Conservation (phyloP, 805 yeast species). For the Ogataea glucozyma region DNA sequence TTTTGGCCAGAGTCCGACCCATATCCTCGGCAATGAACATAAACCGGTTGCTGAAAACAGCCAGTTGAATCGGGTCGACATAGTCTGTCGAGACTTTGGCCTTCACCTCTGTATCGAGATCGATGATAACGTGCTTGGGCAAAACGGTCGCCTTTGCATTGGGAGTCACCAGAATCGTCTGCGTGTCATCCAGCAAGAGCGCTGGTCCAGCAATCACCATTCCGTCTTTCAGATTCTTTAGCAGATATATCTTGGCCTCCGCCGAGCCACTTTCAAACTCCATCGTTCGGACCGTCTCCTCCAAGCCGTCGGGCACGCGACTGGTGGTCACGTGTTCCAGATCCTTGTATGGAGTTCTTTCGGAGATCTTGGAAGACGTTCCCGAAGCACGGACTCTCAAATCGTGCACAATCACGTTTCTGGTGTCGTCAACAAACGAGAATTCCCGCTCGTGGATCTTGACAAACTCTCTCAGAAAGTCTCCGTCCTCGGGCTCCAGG, state of each 20-base stretch:
- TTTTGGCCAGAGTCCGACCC: constrained; percentile 46
- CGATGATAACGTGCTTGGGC: constrained; percentile 36
- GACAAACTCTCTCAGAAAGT: constrained; percentile 47
- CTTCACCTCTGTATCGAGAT: constrained; percentile 20
- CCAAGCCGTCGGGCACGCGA: constrained; percentile 73
- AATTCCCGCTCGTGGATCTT: constrained; percentile 63
- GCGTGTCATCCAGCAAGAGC: constrained; percentile 37
- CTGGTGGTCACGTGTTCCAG: constrained; percentile 59
- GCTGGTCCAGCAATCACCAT: constrained; percentile 49
- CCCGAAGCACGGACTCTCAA: constrained; percentile 65
- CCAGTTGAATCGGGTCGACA: constrained; percentile 45
- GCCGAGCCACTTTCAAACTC: constrained; percentile 29
- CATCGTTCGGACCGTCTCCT: constrained; percentile 43
- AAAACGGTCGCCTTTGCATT: constrained; percentile 33
- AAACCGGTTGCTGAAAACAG: constrained; percentile 48
- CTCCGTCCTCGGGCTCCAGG: constrained; percentile 32
- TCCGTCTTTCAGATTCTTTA: constrained; percentile 52
- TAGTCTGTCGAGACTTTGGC: constrained; percentile 42
- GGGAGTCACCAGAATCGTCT: constrained; percentile 39
- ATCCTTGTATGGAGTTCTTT: constrained; percentile 16
- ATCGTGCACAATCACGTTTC: constrained; percentile 63
- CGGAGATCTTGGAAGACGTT: constrained; percentile 52
- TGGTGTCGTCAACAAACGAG: constrained; percentile 58
- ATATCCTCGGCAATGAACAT: constrained; percentile 52
- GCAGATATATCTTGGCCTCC: constrained; percentile 41